Evolutionary conservation across 1,139 yeast species (phyloP).

Genomic region (Diutina catenulata): DNA sequence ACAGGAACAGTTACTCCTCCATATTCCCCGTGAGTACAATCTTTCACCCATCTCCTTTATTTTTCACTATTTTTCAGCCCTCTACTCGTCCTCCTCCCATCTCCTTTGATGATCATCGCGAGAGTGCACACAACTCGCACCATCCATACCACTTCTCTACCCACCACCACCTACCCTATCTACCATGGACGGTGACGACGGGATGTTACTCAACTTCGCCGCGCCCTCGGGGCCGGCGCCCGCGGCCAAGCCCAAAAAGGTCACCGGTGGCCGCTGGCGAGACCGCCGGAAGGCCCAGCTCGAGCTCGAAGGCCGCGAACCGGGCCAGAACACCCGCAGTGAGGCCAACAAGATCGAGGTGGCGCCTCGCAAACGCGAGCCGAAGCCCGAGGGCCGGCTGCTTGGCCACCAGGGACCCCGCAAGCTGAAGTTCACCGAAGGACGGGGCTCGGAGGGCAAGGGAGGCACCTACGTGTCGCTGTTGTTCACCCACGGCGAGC

Average conservation of each 20-base stretch:
- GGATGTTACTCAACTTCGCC: conserved; percentile 3
- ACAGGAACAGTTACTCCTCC: too few species aligned
- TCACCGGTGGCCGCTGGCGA: conserved; percentile 1
- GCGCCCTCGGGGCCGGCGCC: not conserved
- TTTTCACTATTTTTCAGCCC: too few species aligned
- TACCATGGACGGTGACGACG: conserved; percentile 3
- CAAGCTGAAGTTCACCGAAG: conserved; percentile 2
- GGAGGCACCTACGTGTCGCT: conserved; percentile 58
- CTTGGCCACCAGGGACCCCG: conserved; percentile 1
- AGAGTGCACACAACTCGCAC: too few species aligned
- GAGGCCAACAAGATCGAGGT: not conserved
- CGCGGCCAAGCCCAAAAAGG: not conserved
- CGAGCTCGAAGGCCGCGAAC: conserved; percentile 1
- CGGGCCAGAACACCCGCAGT: not conserved
- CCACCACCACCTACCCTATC: not conserved
- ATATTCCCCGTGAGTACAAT: too few species aligned
- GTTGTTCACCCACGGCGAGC: conserved; percentile 57
- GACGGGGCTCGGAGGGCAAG: not conserved
- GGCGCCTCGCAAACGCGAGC: not conserved
- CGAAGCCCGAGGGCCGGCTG: not conserved
- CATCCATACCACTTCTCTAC: not conserved
- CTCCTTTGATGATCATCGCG: too few species aligned
- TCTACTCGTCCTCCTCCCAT: too few species aligned
- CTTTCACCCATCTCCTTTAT: not conserved
- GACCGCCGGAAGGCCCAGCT: conserved; percentile 4